Evolutionary conservation across 164 flowering plant species (phyloP), one percentile per base, ranked within the genome.

Genomic region (Dillenia suffruticosa): DNA sequence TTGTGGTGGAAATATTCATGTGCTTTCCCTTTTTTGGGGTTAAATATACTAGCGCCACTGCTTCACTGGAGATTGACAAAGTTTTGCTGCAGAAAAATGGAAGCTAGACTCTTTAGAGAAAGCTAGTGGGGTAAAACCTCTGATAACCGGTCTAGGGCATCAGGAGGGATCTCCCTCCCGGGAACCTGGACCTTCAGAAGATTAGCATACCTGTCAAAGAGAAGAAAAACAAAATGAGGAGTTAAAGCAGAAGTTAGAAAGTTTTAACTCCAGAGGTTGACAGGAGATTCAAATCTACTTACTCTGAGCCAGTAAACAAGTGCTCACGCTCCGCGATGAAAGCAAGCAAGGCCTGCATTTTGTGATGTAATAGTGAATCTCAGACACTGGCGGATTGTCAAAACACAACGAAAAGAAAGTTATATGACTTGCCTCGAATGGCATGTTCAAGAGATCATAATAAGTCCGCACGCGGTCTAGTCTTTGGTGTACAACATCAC

Each of bases 121-220:
- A 13, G 22, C 70, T 79, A 81, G 51, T 12, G 81, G 61, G 87
- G 66, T 58, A 92, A 68, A 65, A 90, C 80, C 68, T 89, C 91
- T 3, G 79, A 72, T 14, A 90, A 73, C 57, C 92, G 80, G 14
- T 81, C 85, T 59, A 68, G 80, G 19, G 96, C 97, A 79, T 92
- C 92, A 9, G 67, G 56, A 0, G 98, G 98, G 59, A 92, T 81
- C 44, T 92, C 95, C 64, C 99, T 88, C 47, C 98, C 98, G 1
- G 99, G 99, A 51, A 95, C 98, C 52, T 79, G 74, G 63, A 95
- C 86, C 78, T 82, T 92, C 9, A 92, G 72, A 71, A 95, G 98
- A 71, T 68, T 85, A 12, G 79, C 65, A 64, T 88, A 95, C 89
- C 99, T 94, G 81, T 63, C 52, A 70, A 72, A 57, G 22, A 63